Evolutionary conservation across 371 early-diverging fungal genomes (phyloP).

Genomic region (Mucor velutinosus): DNA sequence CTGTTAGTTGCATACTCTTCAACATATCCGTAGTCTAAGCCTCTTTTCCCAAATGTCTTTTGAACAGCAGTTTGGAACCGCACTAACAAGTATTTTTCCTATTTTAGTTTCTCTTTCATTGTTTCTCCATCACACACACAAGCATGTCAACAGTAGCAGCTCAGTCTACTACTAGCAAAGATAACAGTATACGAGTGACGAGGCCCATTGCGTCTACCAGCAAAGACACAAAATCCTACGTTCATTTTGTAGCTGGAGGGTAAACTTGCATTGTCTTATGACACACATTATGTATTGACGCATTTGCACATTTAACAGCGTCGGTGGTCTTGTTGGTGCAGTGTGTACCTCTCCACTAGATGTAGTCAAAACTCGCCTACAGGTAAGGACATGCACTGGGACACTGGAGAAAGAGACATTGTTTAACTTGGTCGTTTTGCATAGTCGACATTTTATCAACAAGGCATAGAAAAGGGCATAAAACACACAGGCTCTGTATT

Average conservation of each 20-base stretch:
- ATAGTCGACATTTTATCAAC: conserved; percentile 35
- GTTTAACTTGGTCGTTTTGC: not conserved
- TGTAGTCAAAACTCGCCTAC: conserved; percentile 88
- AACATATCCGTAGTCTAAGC: not conserved
- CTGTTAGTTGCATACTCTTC: too few species aligned
- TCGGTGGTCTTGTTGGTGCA: conserved; percentile 80
- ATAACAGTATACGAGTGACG: not conserved
- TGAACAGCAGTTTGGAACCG: not conserved
- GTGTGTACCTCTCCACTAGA: conserved; percentile 87
- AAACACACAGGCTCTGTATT: conserved; percentile 22
- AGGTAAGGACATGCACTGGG: conserved; percentile 45
- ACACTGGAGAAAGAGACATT: not conserved
- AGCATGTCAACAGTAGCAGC: conserved; percentile 1
- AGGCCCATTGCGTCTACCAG: not conserved
- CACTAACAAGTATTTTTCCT: not conserved
- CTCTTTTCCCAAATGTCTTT: not conserved
- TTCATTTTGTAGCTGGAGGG: conserved; percentile 62
- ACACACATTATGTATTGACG: not conserved
- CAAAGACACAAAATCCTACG: conserved; percentile 17
- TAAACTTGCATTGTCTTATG: conserved; percentile 20
- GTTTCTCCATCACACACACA: not conserved
- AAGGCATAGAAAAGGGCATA: conserved; percentile 7
- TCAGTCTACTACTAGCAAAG: not conserved
- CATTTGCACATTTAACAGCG: conserved; percentile 20
- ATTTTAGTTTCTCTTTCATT: not conserved